Percentiles rank a stretch among this genome's conserved stretches.
Evolutionary conservation across 257 asterid genomes (phyloP).

Genomic region (Capsicum baccatum): DNA sequence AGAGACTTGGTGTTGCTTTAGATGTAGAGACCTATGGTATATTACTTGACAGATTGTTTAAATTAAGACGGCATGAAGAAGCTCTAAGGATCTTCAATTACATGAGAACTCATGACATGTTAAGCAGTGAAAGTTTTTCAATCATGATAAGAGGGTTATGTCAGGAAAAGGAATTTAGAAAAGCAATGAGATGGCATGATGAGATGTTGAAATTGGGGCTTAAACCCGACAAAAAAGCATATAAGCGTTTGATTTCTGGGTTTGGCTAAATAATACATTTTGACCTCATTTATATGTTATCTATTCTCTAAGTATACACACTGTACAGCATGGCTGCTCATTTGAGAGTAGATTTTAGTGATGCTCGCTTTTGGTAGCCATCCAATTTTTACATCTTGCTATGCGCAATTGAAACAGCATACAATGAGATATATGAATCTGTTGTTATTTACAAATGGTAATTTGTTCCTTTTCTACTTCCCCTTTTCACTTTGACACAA

Average conservation of each 20-base stretch:
- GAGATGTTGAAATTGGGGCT: conserved; percentile 73
- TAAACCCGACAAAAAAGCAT: conserved; percentile 59
- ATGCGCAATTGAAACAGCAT: not conserved
- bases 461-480: not conserved
- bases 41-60: conserved; percentile 53
- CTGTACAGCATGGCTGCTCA: conserved; percentile 14
- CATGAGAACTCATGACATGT: conserved; percentile 49
- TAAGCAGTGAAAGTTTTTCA: conserved; percentile 58
- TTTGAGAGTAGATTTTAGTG: not conserved
- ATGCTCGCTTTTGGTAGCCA: not conserved
- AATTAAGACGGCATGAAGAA: conserved; percentile 51
- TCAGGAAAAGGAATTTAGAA: conserved; percentile 55
- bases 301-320: not conserved
- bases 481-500: not conserved
- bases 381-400: not conserved
- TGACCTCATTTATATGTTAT: not conserved
- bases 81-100: conserved; percentile 62
- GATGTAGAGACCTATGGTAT: conserved; percentile 47
- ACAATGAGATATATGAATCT: not conserved
- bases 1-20: conserved; percentile 49
- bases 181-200: conserved; percentile 80
- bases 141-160: conserved; percentile 68
- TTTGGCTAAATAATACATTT: conserved; percentile 45
- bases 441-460: not conserved
- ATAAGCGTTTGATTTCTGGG: conserved; percentile 69